Base-by-base conservation (phyloP, 352 stramenopile species). In the Globisporangium paddicum region DNA sequence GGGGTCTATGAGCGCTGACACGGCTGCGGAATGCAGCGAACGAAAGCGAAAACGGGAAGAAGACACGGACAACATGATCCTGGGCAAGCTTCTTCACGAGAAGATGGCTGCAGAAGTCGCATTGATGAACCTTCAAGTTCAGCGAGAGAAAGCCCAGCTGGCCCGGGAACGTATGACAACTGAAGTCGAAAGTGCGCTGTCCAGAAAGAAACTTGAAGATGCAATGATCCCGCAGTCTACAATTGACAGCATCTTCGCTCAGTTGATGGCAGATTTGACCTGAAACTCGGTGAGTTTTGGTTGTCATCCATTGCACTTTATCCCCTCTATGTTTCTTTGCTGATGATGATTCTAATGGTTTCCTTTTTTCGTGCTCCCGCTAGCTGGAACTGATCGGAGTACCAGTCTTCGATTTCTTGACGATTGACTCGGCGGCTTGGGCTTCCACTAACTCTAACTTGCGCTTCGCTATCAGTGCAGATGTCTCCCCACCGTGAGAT, bases 351-450 rank as follows among this genome's bases (percentile, higher is more conserved):
- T 50, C 47, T 51, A 58, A 63, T 40, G 23, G 10, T 42, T 56
- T 38, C 14, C 5, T 52, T 53, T 14, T 40, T 55, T n/a, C 51
- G 37, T 52, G 26, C 45, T 14, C 32, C 45, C 44, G 14, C 56
- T 80, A 86, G 51, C 73, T 87, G 42, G 77, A 90, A 58, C 77
- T 87, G 62, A 90, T 82, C 13, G 80, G 76, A 57, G 77, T 86
- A 66, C 68, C 86, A 45, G 80, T 69, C 59, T 90, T 90, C 19
- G 76, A 55, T 63, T 90, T 90, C 53, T 90, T 90, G 19, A 90
- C 67, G 52, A 88, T 61, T 65, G 72, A 80, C 47, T 87, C 77
- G 14, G 80, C 70, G n/a, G 67, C 67, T 53, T 68, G 42, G 28
- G 58, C 60, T 64, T 77, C 78, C n/a, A 77, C 69, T 60, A 87